Base-by-base conservation (phyloP, 352 stramenopile species). In the Pythium inflatum region DNA sequence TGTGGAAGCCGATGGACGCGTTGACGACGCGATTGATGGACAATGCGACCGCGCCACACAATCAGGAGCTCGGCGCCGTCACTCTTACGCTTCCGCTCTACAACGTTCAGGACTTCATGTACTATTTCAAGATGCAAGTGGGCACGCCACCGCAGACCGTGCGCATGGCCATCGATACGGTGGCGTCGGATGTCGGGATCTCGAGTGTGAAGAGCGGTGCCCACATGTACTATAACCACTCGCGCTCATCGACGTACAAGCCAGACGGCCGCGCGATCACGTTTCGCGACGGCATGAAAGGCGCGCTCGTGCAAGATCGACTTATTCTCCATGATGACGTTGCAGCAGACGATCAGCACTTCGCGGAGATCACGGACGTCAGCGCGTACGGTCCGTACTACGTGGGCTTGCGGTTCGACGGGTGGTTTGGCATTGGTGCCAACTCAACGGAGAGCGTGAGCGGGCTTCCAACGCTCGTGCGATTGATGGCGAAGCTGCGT, bases 81-180 rank as follows among this genome's bases (percentile, higher is more conserved):
- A 13, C 30, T 0, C 16, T 48, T n/a, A 57, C 33, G 43, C 58
- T 66, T 5, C 43, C 33, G 30, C 45, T 66, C 20, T 66, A 66
- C 43, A 66, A 66, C 22, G 13, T 66, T 13, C 2, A 2, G 5
- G 30, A 66, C 33, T 16, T 33, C 4, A 20, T 66, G 8, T 57
- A 66, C 43, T 66, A 66, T 45, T 38, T 49, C 22, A 46, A 66
- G 28, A 57, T 66, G n/a, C 30, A 56, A 31, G 30, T 66, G 2
- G 58, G 58, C 22, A 56, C 58, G 12, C 58, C 58, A 5, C 30
- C 58, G 30, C 58, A 66, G 28, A 22, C n/a, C 13, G 33, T 66
- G 43, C 58, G 58, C 2, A 22, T 66, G 20, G 46, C 11, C 7
- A 49, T 66, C 13, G 58, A 66, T 31, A 57, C 58, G 30, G 20